Base-by-base conservation (phyloP, 2,329 filamentous ascomycete species). In the Tolypocladium ophioglossoides region DNA sequence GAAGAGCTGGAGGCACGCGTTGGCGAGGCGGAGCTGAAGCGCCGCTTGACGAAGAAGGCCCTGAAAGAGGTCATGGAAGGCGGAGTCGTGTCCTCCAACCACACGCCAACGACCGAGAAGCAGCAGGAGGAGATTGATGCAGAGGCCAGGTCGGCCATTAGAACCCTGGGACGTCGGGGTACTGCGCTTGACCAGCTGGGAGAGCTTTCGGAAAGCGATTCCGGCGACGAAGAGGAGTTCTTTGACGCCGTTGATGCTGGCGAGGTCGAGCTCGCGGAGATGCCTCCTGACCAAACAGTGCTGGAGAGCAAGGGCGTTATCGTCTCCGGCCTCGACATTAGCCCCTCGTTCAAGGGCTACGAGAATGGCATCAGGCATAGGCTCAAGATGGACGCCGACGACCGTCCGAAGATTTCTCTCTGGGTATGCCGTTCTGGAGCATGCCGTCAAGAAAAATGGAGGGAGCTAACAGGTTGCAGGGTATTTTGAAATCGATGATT, bases 401-500 rank as follows among this genome's bases (percentile, higher is more conserved):
- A 99, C 66, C 78, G 94, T 63, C 94, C 94, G 0, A 96, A 92
- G 75, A 89, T 97, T 57, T 94, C 88, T 34, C 83, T 99, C 46
- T 99, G 94, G 94, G 91, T 95, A 81, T 72, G 86, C 53, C 16
- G 74, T 47, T 32, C 14, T 18, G 27, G 20, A 20, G 44, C 44
- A 34, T 11, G 14, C 14, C 16, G n/a, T 27, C 9, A 1, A 6
- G 16, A 9, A 14, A 14, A 0, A 14, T 8, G 10, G 4, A 18
- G 24, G 12, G 49, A 51, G 39, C 66, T 69, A 58, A 70, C 58
- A 41, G 11, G 14, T 39, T 49, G 32, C 59, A 96, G 91, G 87
- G 87, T 61, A 96, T 99, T 62, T 75, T 99, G 59, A 99, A 97
- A 74, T 97, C 92, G 24, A 97, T 99, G 94, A 96, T 99, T 71